Conservation (phyloP, 2,329 filamentous ascomycete genomes). For the Trichoderma breve region DNA sequence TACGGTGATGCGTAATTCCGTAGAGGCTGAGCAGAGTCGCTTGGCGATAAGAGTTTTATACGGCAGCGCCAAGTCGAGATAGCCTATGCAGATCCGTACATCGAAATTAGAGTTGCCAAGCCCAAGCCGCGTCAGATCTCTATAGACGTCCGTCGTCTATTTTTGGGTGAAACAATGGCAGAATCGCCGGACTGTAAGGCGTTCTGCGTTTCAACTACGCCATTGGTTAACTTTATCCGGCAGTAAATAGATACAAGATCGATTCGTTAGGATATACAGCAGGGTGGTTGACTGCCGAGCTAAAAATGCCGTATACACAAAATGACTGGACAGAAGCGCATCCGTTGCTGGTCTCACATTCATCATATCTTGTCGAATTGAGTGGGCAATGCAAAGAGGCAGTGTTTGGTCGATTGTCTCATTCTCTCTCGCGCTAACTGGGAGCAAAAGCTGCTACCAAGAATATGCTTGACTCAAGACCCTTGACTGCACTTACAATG, state of each 20-base stretch:
- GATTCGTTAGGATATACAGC: not conserved
- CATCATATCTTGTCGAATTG: not conserved
- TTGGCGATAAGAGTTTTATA: not conserved
- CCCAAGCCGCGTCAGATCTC: not conserved
- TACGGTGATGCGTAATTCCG: not conserved
- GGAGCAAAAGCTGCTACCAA: not conserved
- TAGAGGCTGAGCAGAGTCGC: not conserved
- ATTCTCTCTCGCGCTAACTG: not conserved
- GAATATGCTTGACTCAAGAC: not conserved
- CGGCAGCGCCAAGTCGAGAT: not conserved
- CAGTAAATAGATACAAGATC: not conserved
- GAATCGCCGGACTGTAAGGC: not conserved
- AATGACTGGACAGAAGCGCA: not conserved
- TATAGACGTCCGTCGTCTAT: not conserved
- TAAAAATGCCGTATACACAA: not conserved
- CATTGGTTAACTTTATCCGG: not conserved
- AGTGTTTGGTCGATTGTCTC: not conserved
- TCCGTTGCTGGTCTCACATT: not conserved
- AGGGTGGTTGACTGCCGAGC: not conserved
- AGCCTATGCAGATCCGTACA: not conserved
- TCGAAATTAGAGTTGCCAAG: not conserved
- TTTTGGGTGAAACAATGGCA: not conserved
- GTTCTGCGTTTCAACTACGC: not conserved
- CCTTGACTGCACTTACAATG: not conserved
- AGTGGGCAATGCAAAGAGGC: not conserved